Evolutionary conservation across 768 basidiomycete species (phyloP), one percentile per base, ranked within the genome.

Genomic region (Hericium alpestre): DNA sequence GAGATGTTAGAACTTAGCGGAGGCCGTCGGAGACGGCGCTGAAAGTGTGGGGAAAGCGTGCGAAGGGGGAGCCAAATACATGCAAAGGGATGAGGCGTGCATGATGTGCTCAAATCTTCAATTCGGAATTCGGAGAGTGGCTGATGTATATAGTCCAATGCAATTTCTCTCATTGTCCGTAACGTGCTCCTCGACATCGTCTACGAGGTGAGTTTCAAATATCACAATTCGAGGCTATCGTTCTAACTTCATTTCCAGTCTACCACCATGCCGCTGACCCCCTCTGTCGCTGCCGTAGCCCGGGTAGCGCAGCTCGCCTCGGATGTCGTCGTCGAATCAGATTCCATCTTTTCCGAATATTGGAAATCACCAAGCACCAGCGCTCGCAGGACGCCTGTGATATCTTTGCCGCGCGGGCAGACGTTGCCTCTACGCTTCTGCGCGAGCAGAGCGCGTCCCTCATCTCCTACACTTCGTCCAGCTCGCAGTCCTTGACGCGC

Each of bases 231-330:
- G 12, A 38, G 18, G 15, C 10, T 1, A 3, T 15, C 15, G 18
- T 39, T 41, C 12, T 5, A 37, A 39, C 38, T 15, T 32, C 15
- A 38, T 51, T 38, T 7, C 23, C 25, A 54, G 54, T 15, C 2
- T n/a, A 0, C 38, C 12, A 39, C 41, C 47, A 58, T 62, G 61
- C 25, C 55, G 16, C 22, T 58, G 37, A 56, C 60, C 51, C 59
- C 65, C 25, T 60, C 74, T 1, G 61, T 71, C 49, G 55, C 65
- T 12, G 64, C 77, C 5, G 84, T 87, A 55, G 79, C 84, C 41
- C 83, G 87, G 38, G 76, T 90, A 59, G 86, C 83, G n/a, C 83
- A 78, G 67, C 70, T 87, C 32, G 75, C 83, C 27, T 87, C 89
- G 8, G 86, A 87, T 63, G 70, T 79, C 49, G 63, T 90, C 15